These are phyloP conservation scores for Monosiga brevicollis DNA, from an alignment of 78 protist genomes.

Conservation along the genomic window DNA sequence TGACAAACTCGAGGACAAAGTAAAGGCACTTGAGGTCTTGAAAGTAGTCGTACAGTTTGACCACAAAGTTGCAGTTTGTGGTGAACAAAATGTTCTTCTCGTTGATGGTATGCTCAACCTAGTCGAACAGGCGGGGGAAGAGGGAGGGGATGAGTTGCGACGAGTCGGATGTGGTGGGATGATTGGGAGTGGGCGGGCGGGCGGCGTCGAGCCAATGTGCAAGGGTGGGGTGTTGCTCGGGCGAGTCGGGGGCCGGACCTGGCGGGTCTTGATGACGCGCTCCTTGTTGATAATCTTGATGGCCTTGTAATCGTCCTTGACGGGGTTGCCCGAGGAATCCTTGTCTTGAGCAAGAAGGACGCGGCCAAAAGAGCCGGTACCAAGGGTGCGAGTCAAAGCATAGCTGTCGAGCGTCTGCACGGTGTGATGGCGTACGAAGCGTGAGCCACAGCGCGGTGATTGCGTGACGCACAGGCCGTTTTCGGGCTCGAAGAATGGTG, in stretches of 20 bases:
- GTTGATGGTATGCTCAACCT: constrained; percentile 36
- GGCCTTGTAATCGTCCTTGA: constrained; percentile 4
- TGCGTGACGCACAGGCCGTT: background rate
- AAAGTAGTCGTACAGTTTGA: constrained; percentile 21
- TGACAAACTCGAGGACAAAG: constrained; percentile 63
- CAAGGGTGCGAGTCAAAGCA: constrained; percentile 21
- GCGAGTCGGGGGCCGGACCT: too few relatives aligned
- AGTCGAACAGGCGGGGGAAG: too few relatives aligned
- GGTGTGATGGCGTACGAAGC: background rate
- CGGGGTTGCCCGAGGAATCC: background rate
- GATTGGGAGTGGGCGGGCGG: too few relatives aligned
- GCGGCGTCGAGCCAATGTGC: too few relatives aligned
- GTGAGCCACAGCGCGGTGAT: background rate
- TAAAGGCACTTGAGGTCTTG: constrained; percentile 42
- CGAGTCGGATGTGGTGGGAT: too few relatives aligned
- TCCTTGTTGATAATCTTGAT: constrained; percentile 24
- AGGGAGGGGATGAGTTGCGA: too few relatives aligned
- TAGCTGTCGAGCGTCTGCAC: constrained; percentile 4
- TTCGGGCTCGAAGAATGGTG: background rate
- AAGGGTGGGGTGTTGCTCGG: too few relatives aligned
- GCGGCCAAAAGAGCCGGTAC: constrained; percentile 46
- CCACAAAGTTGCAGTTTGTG: constrained; percentile 18
- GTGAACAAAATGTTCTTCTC: constrained; percentile 21
- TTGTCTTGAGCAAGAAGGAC: constrained; percentile 1
- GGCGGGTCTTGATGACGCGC: constrained; percentile 9